Base-by-base conservation (phyloP, 768 basidiomycete genomes). In the Mycena rebaudengoi region DNA sequence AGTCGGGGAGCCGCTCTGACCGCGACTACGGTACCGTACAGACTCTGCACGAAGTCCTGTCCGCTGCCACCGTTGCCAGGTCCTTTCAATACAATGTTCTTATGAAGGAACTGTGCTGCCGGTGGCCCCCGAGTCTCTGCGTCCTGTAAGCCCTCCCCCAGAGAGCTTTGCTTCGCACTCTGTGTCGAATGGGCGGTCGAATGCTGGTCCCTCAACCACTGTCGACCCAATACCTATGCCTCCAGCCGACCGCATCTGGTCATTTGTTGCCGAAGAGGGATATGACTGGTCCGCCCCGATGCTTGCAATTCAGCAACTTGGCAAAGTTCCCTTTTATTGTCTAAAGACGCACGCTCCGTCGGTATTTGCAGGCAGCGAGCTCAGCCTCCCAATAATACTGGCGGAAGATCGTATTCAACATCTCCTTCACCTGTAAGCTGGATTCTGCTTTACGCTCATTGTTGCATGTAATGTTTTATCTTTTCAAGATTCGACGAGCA, bases 11-110 rank as follows among this genome's bases (percentile, higher is more conserved):
- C n/a, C n/a, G n/a, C n/a, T n/a, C n/a, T n/a, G n/a, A n/a, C n/a
- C n/a, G n/a, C n/a, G 7, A 39, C 45, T 39, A 53, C 23, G 18
- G 5, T 26, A 32, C 16, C 33, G 25, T 18, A 49, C n/a, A 58
- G 58, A 60, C n/a, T 49, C 58, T 14, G 40, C 46, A 7, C 30
- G 46, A 37, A 48, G 37, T 20, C 41, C 48, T 20, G 61, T 77
- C 20, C 76, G 79, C 33, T 82, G 80, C 41, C 80, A 82, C 55
- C 76, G 80, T 8, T 82, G 80, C 57, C 74, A 80, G 64, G 81
- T 82, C 25, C 74, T 82, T 49, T 72, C 70, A 45, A 68, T 80
- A 20, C 44, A 78, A 7, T 82, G 80, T 63, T 82, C 81, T 2
- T 83, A 83, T 41, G 80, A 79, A 51, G 74, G 51, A 23, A 61